Evolutionary conservation across 345 rosid genomes (phyloP), one percentile per base, ranked within the genome.

Genomic region (Arabidopsis arenosa): DNA sequence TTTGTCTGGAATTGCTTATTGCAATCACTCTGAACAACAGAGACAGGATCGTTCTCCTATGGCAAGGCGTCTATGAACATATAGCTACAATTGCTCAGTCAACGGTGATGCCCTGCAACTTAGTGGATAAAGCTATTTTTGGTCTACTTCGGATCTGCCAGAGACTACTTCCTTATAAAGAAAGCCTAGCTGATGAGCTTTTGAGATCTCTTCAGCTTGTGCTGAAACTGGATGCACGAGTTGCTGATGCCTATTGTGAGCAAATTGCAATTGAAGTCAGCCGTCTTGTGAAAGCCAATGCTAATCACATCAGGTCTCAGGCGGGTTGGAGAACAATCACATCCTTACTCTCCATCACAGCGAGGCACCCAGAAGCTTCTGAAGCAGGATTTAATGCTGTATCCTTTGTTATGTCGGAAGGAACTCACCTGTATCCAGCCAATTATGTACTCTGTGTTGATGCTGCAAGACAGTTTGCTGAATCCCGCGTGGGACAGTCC

Each of bases 1-100:
- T 95, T 86, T 95, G 99, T 80, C 85, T 95, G 62, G 98, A 92
- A 79, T 80, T 95, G 86, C 89, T 95, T 53, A 95, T 95, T 81
- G 98, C 98, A 61, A 95, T 92, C 72, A 90, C 99, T 73, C 86
- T 95, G 77, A 95, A 92, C 81, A 92, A 93, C 83, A 82, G 99
- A 69, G 99, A 95, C 80, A 85, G 98, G 82, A 95, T 95, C 70
- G 93, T 72, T 69, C 93, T 92, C 68, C 85, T 95, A 10, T 95
- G 99, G 99, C 97, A 88, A 80, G 97, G 98, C 63, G 99, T 95
- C 44, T 95, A 95, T 73, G 98, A 95, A 78, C 97, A 92, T 84
- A 95, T 95, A 81, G 94, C 99, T 35, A 87, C 83, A 76, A 95
- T 95, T 75, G 98, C 90, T 79, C 99, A 95, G 79, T 95, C 99